Conservation (phyloP, 306 rosid species). For the Lablab purpureus region DNA sequence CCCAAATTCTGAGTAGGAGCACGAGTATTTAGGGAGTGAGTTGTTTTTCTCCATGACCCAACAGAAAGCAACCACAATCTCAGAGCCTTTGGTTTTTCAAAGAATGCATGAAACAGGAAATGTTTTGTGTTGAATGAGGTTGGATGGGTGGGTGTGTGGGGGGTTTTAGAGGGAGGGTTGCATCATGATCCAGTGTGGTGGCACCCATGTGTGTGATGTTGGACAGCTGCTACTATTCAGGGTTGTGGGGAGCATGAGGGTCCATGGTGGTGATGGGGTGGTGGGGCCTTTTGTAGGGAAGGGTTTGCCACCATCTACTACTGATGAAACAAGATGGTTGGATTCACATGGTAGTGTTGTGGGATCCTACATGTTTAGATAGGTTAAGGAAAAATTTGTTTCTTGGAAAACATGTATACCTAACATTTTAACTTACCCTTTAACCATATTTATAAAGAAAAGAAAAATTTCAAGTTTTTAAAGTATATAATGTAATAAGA, state of each 20-base stretch:
- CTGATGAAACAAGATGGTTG: not conserved
- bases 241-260: constrained; percentile 46
- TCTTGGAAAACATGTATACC: too few relatives aligned
- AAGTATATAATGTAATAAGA: too few relatives aligned
- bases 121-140: constrained; percentile 37
- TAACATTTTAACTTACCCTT: too few relatives aligned
- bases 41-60: constrained; percentile 75
- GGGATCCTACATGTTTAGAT: constrained; percentile 26
- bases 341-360: constrained; percentile 19
- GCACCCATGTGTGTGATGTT: constrained; percentile 73
- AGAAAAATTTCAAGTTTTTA: too few relatives aligned
- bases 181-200: constrained; percentile 54
- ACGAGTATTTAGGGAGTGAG: constrained; percentile 60
- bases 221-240: constrained; percentile 41
- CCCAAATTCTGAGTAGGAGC: constrained; percentile 64
- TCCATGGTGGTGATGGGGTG: constrained; percentile 35
- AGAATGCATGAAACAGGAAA: constrained; percentile 48
- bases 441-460: too few relatives aligned
- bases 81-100: not conserved
- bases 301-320: constrained; percentile 7
- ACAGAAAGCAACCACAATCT: not conserved
- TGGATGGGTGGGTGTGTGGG: not conserved
- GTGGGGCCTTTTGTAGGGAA: constrained; percentile 39
- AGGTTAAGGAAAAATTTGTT: not conserved
- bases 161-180: constrained; percentile 42